These are phyloP conservation scores for Friedmanniomyces simplex DNA, from an alignment of 495 filamentous ascomycete genomes.

Conservation along the genomic window DNA sequence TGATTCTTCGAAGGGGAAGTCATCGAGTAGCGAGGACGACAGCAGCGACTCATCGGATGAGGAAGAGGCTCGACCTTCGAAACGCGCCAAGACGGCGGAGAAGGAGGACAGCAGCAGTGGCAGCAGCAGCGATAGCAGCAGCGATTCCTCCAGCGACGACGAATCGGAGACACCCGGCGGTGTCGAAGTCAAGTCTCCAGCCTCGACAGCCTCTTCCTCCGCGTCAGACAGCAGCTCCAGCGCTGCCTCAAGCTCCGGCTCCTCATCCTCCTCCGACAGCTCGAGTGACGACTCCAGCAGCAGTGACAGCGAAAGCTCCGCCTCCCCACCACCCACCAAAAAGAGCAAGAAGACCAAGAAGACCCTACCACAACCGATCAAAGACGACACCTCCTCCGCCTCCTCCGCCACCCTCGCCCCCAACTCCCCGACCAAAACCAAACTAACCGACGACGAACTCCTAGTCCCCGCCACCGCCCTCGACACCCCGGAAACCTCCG, in stretches of 20 bases:
- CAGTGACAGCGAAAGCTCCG: slow-evolving; percentile 1
- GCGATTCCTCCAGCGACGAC: slow-evolving; percentile 4
- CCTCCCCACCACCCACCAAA: slow-evolving; percentile 9
- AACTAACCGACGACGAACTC: not conserved
- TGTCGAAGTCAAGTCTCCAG: not conserved
- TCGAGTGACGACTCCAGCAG: slow-evolving; percentile 3
- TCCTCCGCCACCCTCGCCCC: slow-evolving; percentile 17
- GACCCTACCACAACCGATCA: not conserved
- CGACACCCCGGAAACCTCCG: not conserved
- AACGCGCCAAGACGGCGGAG: slow-evolving; percentile 3
- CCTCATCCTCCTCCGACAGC: not conserved
- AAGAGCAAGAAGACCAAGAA: slow-evolving; percentile 11
- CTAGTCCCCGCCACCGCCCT: not conserved
- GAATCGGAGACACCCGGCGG: not conserved
- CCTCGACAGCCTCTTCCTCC: not conserved
- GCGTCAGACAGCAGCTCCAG: not conserved
- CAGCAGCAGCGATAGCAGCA: not conserved
- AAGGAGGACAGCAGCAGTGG: slow-evolving; percentile 6
- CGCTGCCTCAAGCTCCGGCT: not conserved
- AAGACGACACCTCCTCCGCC: slow-evolving; percentile 9
- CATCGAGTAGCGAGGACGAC: slow-evolving; percentile 8
- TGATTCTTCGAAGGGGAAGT: slow-evolving; percentile 7
- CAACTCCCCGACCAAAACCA: slow-evolving; percentile 1
- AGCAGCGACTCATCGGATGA: not conserved
- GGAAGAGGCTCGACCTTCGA: slow-evolving; percentile 6